A percentile compares a stretch with the other conserved stretches of the same genome.
Conservation (phyloP, 2,329 filamentous ascomycete genomes). For the Rhexocercosporidium sp. region DNA sequence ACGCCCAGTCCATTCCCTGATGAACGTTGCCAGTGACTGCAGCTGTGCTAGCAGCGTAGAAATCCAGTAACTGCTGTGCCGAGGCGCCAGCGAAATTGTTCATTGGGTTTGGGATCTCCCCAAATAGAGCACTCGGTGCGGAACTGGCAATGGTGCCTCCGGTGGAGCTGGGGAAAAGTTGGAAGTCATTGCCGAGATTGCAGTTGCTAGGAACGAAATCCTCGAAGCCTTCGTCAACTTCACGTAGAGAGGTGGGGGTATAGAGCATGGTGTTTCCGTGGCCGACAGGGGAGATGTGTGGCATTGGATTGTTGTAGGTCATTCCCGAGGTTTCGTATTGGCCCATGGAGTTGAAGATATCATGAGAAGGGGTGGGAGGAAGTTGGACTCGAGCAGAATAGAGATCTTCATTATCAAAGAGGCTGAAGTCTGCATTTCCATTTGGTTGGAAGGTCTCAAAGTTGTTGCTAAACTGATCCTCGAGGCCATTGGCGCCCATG, state of each 20-base stretch:
- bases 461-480: slow-evolving; percentile 57
- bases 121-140: slow-evolving; percentile 37
- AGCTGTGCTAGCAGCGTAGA: slow-evolving; percentile 37
- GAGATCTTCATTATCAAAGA: slow-evolving; percentile 63
- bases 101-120: slow-evolving; percentile 34
- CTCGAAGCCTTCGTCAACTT: slow-evolving; percentile 61
- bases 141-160: slow-evolving; percentile 33
- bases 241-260: slow-evolving; percentile 65
- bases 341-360: slow-evolving; percentile 46
- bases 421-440: slow-evolving; percentile 56
- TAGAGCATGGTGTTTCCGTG: slow-evolving; percentile 72
- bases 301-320: slow-evolving; percentile 40
- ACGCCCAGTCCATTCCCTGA: slow-evolving; percentile 36
- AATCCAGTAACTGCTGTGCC: slow-evolving; percentile 38
- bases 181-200: slow-evolving; percentile 37
- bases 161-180: slow-evolving; percentile 38
- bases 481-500: slow-evolving; percentile 48
- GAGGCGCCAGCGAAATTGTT: slow-evolving; percentile 31
- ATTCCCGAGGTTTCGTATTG: slow-evolving; percentile 40
- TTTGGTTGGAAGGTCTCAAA: slow-evolving; percentile 61
- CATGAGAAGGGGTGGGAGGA: slow-evolving; percentile 51
- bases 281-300: slow-evolving; percentile 71
- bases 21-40: slow-evolving; percentile 26
- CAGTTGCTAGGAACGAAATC: slow-evolving; percentile 35
- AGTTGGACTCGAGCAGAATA: slow-evolving; percentile 64